phyloP scores from a whole-genome alignment of 441 rosid genomes.

The Rhodomyrtus psidioides region DNA sequence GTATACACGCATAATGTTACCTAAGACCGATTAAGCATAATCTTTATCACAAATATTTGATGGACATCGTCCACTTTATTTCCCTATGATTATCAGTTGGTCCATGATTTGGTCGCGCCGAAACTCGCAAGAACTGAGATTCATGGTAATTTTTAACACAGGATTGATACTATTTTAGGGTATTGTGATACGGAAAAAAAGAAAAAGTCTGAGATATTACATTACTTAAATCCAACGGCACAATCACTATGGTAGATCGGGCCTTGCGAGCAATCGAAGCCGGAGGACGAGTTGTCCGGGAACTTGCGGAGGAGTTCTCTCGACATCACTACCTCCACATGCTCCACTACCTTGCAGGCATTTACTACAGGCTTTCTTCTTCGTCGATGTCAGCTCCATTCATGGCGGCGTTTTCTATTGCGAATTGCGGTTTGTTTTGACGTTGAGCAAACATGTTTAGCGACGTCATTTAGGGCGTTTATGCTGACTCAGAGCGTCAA shows the following conservation, averaged over 20 bases:
- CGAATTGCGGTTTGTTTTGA: too few species aligned
- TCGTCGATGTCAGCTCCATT: background rate
- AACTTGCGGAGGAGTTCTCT: conserved; percentile 62
- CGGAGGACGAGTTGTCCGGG: conserved; percentile 41
- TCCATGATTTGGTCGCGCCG: background rate
- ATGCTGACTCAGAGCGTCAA: too few species aligned
- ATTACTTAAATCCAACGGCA: background rate
- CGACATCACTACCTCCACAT: conserved; percentile 59
- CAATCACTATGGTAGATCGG: background rate
- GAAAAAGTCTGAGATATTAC: background rate
- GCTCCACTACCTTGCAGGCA: conserved; percentile 51
- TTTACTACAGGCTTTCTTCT: conserved; percentile 18
- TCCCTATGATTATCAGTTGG: background rate
- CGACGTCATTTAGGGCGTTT: background rate
- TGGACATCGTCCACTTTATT: background rate
- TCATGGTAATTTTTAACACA: background rate
- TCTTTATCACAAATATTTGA: background rate
- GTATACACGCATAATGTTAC: background rate
- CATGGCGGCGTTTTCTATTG: background rate
- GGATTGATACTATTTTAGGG: background rate
- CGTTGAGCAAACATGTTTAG: background rate
- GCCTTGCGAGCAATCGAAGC: too few species aligned
- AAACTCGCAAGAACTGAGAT: background rate
- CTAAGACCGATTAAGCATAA: background rate
- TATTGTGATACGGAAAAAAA: background rate